Percentiles rank a stretch among this genome's conserved stretches.
phyloP scores from a whole-genome alignment of 345 rosid genomes.

The Citrus glauca region DNA sequence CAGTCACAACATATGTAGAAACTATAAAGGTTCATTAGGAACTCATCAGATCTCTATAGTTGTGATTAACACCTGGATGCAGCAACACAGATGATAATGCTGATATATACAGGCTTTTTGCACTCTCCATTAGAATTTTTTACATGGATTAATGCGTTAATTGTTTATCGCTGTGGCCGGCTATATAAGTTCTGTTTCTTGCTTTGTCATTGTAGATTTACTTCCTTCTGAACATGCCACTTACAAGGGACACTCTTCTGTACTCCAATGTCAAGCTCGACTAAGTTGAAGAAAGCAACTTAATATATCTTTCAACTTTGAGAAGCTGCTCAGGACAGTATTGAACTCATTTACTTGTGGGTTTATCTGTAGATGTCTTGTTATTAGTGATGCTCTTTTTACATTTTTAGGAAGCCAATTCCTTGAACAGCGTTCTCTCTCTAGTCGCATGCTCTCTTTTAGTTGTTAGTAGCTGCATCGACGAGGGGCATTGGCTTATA shows the following conservation, averaged over 20 bases:
- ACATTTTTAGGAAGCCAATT: conserved; percentile 10
- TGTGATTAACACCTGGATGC: not conserved
- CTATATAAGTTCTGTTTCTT: not conserved
- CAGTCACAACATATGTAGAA: not conserved
- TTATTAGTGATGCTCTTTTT: conserved; percentile 8
- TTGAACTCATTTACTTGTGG: not conserved
- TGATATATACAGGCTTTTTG: not conserved
- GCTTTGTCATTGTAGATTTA: conserved; percentile 56
- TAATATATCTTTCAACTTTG: conserved; percentile 5
- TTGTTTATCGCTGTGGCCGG: not conserved
- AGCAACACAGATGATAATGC: not conserved
- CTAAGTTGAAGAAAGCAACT: conserved; percentile 26
- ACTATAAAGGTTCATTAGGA: not conserved
- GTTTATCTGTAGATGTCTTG: conserved; percentile 17
- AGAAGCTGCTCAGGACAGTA: conserved; percentile 11
- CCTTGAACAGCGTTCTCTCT: conserved; percentile 10
- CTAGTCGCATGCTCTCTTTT: conserved; percentile 8
- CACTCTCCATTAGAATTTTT: not conserved
- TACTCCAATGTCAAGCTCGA: conserved; percentile 97
- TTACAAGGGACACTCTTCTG: conserved; percentile 89
- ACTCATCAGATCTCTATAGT: not conserved
- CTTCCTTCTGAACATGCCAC: conserved; percentile 83
- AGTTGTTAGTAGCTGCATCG: conserved; percentile 11
- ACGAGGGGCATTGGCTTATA: not conserved
- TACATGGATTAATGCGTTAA: not conserved